Base-by-base conservation (phyloP, 257 asterid genomes). In the Ajuga chamaepitys region DNA sequence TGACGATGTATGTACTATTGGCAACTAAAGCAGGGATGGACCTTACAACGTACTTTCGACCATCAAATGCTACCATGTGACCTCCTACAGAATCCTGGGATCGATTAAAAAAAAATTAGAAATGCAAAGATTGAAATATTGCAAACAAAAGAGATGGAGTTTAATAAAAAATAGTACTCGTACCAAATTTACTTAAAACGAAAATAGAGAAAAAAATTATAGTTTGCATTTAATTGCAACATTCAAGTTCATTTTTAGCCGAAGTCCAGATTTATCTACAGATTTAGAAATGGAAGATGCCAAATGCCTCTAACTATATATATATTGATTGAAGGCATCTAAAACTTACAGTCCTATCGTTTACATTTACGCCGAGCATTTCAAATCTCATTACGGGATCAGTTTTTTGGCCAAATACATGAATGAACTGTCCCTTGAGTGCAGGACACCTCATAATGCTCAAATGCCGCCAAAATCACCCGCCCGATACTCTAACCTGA, bases 1-100 rank as follows among this genome's bases (percentile, higher is more conserved):
- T 88, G 56, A 94, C 95, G 5, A 64, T 88, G 72, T 2, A 85
- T 52, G 93, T 80, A 60, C 70, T 21, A 53, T 91, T 91, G 18
- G 86, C 96, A 69, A 86, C 93, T 58, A 91, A 91, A 64, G 97
- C 88, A 52, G 95, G 93, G 63, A 66, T 57, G 60, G 99, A 94
- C 77, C 96, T 83, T 26, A 96, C 97, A 70, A 97, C 97, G 58
- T 88, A 83, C 76, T 71, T 90, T 62, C 93, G 76, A 57, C 99
- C 99, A 68, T 97, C 95, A 78, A 94, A 90, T 70, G 97, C 99
- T 56, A 88, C 99, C 99, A 94, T 94, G 66, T 88, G 88, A 58
- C 97, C 99, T 67, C 99, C 99, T 37, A 72, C 77, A 17, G 82
- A 51, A 62, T 85, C 99, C 99, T 94, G 77, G 53, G 14, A 41